Percentiles rank a stretch among this genome's conserved stretches.
These are phyloP conservation scores for Exophiala viscosa DNA, from an alignment of 2,329 filamentous ascomycete species.

Conservation along the genomic window DNA sequence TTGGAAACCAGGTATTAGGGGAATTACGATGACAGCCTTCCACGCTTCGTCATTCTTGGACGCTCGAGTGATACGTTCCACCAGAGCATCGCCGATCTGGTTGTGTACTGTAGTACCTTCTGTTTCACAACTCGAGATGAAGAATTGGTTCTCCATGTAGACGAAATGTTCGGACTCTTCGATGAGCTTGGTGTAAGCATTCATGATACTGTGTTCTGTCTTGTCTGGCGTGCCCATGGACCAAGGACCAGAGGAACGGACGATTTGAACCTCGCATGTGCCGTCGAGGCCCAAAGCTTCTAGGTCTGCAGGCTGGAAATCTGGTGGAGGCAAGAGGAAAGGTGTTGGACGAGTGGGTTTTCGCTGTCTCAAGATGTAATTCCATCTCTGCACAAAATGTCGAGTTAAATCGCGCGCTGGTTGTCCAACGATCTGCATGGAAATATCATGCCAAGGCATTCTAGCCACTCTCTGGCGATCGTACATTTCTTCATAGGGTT, in stretches of 20 bases:
- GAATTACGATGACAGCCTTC: conserved; percentile 85
- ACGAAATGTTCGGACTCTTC: conserved; percentile 94
- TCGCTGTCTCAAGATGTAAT: conserved; percentile 87
- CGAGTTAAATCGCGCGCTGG: conserved; percentile 89
- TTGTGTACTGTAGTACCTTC: conserved; percentile 86
- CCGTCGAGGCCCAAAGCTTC: conserved; percentile 84
- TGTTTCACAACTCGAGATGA: conserved; percentile 87
- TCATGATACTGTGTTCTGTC: conserved; percentile 92
- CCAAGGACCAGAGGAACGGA: conserved; percentile 87
- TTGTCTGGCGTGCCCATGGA: conserved; percentile 80
- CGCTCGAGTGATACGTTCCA: conserved; percentile 84
- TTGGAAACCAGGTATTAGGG: conserved; percentile 97
- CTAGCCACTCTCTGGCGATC: conserved; percentile 81
- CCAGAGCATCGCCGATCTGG: conserved; percentile 87
- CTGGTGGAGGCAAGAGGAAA: conserved; percentile 87
- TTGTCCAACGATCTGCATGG: conserved; percentile 96
- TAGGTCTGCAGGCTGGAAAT: conserved; percentile 81
- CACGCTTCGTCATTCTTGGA: conserved; percentile 81
- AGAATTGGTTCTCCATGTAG: conserved; percentile 99
- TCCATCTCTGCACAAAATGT: conserved; percentile 97
- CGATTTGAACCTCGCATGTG: conserved; percentile 93
- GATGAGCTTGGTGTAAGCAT: conserved; percentile 90
- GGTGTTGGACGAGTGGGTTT: conserved; percentile 92
- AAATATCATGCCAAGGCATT: conserved; percentile 98
- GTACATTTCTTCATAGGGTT: conserved; percentile 99